Conservation (phyloP, 805 yeast genomes). For the Wickerhamomyces silvicola region DNA sequence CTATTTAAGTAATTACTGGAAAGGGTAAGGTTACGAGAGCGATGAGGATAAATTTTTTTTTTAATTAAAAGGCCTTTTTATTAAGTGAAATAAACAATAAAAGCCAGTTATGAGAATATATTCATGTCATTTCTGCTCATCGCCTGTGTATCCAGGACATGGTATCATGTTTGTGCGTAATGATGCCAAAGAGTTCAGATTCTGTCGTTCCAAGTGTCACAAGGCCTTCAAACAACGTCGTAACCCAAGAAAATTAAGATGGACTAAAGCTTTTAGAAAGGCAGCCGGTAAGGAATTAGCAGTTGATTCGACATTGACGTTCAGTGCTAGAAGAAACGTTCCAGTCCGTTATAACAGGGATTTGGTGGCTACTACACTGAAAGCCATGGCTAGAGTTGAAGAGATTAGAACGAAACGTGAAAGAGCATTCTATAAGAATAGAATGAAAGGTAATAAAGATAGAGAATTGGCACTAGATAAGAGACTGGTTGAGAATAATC, state of each 20-base stretch:
- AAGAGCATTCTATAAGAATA: conserved; percentile 96
- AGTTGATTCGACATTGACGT: conserved; percentile 92
- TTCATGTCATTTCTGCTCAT: conserved; percentile 94
- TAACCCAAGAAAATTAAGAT: conserved; percentile 94
- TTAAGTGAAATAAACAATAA: no score
- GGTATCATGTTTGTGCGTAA: conserved; percentile 98
- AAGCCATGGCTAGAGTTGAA: conserved; percentile 93
- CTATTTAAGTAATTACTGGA: neutral
- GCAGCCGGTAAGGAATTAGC: conserved; percentile 99
- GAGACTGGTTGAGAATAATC: conserved; percentile 82
- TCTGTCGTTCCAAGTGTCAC: conserved; percentile 97
- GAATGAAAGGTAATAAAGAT: conserved; percentile 97
- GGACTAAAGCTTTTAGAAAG: conserved; percentile 99
- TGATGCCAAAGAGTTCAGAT: conserved; percentile 95
- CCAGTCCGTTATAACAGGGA: conserved; percentile 98
- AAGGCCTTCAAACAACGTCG: conserved; percentile 96
- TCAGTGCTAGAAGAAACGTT: conserved; percentile 95
- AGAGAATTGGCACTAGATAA: conserved; percentile 78
- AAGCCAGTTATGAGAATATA: conserved; percentile 92
- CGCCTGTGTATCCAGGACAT: conserved; percentile 91
- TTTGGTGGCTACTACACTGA: conserved; percentile 86
- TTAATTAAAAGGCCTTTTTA: no score
- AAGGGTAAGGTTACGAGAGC: conserved; percentile 2
- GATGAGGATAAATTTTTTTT: conserved; percentile 3
- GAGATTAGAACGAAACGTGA: conserved; percentile 95